These are phyloP conservation scores for Leavenworthia alabamica DNA, from an alignment of 345 rosid species.

Conservation along the genomic window DNA sequence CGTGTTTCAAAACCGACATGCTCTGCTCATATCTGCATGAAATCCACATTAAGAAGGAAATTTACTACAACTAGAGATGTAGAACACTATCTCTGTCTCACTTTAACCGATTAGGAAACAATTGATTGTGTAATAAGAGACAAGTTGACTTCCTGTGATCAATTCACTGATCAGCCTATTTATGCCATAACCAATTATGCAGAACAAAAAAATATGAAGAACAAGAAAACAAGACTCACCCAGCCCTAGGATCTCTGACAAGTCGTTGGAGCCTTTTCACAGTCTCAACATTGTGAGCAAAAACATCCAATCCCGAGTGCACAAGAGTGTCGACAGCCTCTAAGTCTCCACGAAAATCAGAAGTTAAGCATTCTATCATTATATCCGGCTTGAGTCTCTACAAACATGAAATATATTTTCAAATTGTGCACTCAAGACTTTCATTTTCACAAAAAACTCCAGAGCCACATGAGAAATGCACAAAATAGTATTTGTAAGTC, in stretches of 20 bases:
- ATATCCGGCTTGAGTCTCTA: constrained; percentile 85
- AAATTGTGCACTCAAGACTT: background rate
- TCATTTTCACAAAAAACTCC: background rate
- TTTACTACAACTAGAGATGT: constrained; percentile 1
- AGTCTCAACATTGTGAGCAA: constrained; percentile 94
- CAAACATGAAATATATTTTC: constrained; percentile 5
- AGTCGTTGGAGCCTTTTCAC: constrained; percentile 90
- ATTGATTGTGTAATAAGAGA: background rate
- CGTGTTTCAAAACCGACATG: constrained; percentile 77
- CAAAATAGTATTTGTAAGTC: background rate
- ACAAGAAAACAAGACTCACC: constrained; percentile 40
- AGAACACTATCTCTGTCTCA: background rate
- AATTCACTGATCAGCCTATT: background rate
- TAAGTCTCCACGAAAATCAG: constrained; percentile 93
- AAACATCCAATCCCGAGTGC: constrained; percentile 86
- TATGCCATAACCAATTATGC: background rate
- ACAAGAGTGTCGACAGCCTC: constrained; percentile 70
- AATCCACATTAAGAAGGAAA: constrained; percentile 3
- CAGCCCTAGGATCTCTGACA: constrained; percentile 98
- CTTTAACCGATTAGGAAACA: background rate
- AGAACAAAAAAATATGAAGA: background rate
- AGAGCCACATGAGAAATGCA: background rate
- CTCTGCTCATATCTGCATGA: constrained; percentile 85
- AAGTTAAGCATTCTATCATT: constrained; percentile 95
- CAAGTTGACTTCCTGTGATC: background rate